Conservation (phyloP, 2,329 filamentous ascomycete species). For the Xylariaceae sp. region DNA sequence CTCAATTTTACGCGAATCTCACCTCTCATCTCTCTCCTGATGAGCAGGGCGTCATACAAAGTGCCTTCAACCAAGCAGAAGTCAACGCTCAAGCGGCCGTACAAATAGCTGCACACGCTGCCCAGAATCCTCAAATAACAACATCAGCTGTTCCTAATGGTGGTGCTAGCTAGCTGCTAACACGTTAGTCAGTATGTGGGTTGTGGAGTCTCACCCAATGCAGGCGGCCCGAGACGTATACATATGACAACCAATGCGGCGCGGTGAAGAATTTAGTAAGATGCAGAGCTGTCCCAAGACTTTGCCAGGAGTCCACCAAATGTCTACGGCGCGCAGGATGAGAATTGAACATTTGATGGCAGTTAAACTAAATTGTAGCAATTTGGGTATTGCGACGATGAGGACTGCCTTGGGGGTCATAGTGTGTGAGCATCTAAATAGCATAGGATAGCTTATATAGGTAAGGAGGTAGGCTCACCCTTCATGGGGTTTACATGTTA, state of each 20-base stretch:
- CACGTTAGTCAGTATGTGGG: no score
- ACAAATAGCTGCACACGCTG: constrained; percentile 21
- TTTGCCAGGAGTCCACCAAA: constrained; percentile 4
- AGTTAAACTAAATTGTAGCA: constrained; percentile 16
- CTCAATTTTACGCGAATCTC: constrained; percentile 82
- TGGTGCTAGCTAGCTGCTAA: constrained; percentile 27
- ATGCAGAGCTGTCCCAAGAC: neutral
- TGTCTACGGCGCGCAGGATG: constrained; percentile 9
- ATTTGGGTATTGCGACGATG: constrained; percentile 16
- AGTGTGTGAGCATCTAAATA: constrained; percentile 16
- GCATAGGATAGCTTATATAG: constrained; percentile 25
- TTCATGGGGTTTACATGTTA: constrained; percentile 16
- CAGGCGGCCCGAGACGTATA: neutral
- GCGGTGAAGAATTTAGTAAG: neutral
- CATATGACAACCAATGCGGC: neutral
- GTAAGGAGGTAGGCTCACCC: constrained; percentile 17
- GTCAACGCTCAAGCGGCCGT: constrained; percentile 32
- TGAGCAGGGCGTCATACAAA: constrained; percentile 34
- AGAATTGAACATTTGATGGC: constrained; percentile 11
- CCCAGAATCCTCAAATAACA: constrained; percentile 17
- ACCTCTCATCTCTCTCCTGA: constrained; percentile 56
- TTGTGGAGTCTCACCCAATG: no score
- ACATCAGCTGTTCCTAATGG: constrained; percentile 27
- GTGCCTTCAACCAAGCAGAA: constrained; percentile 35
- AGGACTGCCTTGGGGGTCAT: constrained; percentile 8